Conservation (phyloP, 352 stramenopile genomes). For the Peronosclerospora sorghi region DNA sequence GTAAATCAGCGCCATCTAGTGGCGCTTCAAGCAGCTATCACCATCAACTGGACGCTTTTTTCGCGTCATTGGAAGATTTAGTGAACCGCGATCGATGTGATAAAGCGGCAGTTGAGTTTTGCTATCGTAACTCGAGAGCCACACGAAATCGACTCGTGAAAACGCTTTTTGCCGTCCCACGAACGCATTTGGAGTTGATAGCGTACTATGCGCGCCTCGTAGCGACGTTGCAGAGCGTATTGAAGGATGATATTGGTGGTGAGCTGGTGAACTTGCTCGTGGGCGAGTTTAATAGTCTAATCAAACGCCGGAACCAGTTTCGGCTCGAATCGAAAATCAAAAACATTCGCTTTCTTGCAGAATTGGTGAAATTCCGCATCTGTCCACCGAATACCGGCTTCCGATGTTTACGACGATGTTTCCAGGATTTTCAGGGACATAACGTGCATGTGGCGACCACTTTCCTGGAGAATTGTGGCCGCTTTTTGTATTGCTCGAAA, state of each 20-base stretch:
- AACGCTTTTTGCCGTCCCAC: conserved; percentile 89
- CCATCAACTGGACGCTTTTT: conserved; percentile 89
- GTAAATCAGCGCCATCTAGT: conserved; percentile 1
- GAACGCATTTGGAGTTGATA: conserved; percentile 90
- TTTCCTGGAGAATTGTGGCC: conserved; percentile 93
- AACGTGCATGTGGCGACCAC: conserved; percentile 95
- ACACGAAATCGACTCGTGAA: conserved; percentile 86
- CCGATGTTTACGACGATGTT: conserved; percentile 88
- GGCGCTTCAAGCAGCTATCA: conserved; percentile 60
- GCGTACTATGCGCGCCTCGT: conserved; percentile 92
- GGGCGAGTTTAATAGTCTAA: conserved; percentile 89
- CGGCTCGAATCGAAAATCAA: conserved; percentile 90
- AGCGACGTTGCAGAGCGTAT: conserved; percentile 87
- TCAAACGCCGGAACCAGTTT: conserved; percentile 91
- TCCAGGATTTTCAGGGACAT: conserved; percentile 91
- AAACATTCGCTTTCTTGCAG: conserved; percentile 92
- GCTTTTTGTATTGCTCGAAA: conserved; percentile 93
- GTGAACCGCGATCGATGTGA: conserved; percentile 92
- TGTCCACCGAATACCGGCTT: conserved; percentile 92
- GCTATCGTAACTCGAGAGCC: conserved; percentile 91
- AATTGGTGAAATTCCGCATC: conserved; percentile 95
- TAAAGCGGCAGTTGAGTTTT: conserved; percentile 93
- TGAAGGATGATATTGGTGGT: conserved; percentile 86
- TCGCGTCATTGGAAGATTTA: conserved; percentile 88
- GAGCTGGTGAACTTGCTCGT: conserved; percentile 88